Percentiles rank a stretch among this genome's conserved stretches.
Conservation (phyloP, 2,329 filamentous ascomycete genomes). For the Talaromyces sp. region DNA sequence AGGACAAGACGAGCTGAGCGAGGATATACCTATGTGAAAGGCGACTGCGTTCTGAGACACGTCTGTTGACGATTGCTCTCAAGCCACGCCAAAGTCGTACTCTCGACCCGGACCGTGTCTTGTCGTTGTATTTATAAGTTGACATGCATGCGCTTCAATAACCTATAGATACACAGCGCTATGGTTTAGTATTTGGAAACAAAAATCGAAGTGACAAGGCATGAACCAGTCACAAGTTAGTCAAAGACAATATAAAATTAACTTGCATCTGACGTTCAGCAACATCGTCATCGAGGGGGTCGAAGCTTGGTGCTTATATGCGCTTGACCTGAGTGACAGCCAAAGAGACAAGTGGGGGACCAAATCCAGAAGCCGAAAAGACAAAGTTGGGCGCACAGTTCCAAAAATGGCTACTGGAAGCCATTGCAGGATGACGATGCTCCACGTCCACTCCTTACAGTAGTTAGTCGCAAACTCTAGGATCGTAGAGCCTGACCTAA, state of each 20-base stretch:
- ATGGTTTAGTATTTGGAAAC: background rate
- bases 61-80: slow-evolving; percentile 1
- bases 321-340: background rate
- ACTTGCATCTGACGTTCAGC: background rate
- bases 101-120: background rate
- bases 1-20: background rate
- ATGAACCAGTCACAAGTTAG: slow-evolving; percentile 5
- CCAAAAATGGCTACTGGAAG: slow-evolving; percentile 9
- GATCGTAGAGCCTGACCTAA: background rate
- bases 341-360: too few relatives aligned
- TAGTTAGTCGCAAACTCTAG: background rate
- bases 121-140: slow-evolving; percentile 3
- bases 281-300: slow-evolving; percentile 1
- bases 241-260: background rate
- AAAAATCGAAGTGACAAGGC: background rate
- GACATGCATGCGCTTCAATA: slow-evolving; percentile 18
- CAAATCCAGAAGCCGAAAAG: background rate
- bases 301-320: slow-evolving; percentile 15
- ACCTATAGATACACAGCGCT: background rate
- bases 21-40: slow-evolving; percentile 10
- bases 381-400: background rate
- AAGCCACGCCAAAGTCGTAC: background rate
- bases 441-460: background rate
- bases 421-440: slow-evolving; percentile 2
- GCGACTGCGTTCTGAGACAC: slow-evolving; percentile 2